Evolutionary conservation across 2,329 filamentous ascomycete genomes (phyloP).

Genomic region (Alternaria infectoria): DNA sequence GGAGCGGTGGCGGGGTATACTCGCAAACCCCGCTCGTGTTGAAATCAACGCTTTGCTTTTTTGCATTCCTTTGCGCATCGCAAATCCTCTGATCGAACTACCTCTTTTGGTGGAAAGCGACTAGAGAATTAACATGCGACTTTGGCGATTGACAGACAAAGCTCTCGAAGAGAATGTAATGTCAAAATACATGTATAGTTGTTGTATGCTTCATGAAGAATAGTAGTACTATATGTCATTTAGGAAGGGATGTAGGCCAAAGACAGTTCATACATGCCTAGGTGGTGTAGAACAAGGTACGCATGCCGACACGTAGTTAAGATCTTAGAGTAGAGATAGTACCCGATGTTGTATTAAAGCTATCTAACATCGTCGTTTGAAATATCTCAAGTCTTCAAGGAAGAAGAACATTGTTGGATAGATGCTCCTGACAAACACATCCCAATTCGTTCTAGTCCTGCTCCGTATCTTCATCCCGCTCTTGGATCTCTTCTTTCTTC

Average conservation of each 20-base stretch:
- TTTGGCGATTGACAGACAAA: fast-evolving
- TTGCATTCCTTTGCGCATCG: no score
- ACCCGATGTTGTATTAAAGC: no score
- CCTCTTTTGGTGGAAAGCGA: background rate
- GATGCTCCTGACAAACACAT: fast-evolving
- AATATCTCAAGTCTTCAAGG: no score
- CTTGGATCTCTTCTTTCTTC: background rate
- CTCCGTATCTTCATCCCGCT: background rate
- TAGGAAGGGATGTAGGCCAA: background rate
- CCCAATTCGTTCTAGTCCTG: background rate
- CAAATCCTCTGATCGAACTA: background rate
- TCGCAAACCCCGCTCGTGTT: no score
- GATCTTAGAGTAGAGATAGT: background rate
- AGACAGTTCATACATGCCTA: fast-evolving
- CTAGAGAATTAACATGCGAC: background rate
- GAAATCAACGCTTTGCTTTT: no score
- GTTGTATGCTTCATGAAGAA: background rate
- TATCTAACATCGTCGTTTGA: no score
- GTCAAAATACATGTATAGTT: fast-evolving
- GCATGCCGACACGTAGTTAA: background rate
- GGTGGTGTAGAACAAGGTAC: background rate
- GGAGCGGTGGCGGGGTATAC: background rate
- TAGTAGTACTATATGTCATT: background rate
- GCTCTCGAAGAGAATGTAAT: fast-evolving
- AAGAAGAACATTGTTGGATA: background rate